phyloP scores from a whole-genome alignment of 2,329 filamentous ascomycete genomes.

The Torrubiellomyces zombiae region DNA sequence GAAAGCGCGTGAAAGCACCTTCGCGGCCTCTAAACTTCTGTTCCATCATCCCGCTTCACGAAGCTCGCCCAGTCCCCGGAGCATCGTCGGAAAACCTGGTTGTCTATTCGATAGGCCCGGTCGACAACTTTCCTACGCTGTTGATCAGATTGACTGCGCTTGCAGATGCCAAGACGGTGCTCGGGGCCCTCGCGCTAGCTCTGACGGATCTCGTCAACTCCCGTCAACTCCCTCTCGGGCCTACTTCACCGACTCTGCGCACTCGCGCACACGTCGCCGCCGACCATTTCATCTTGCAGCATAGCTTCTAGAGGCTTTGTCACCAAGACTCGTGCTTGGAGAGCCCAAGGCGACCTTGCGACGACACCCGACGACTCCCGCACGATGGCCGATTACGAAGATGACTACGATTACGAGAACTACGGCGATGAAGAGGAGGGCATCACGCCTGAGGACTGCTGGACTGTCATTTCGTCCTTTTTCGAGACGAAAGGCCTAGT shows the following conservation, averaged over 20 bases:
- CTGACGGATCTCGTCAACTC: slow-evolving; percentile 13
- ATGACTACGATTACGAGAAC: slow-evolving; percentile 48
- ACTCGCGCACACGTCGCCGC: neutral
- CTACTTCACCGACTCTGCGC: neutral
- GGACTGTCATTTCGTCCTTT: slow-evolving; percentile 93
- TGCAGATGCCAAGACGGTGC: slow-evolving; percentile 17
- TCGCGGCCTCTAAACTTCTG: too few relatives aligned
- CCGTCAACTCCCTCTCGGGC: slow-evolving; percentile 5
- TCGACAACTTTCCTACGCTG: slow-evolving; percentile 6
- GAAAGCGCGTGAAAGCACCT: too few relatives aligned
- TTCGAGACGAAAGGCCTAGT: slow-evolving; percentile 93
- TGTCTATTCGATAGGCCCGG: too few relatives aligned
- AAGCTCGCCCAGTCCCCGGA: too few relatives aligned
- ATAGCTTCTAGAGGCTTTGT: too few relatives aligned
- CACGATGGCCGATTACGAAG: slow-evolving; percentile 39
- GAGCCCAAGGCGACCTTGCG: neutral
- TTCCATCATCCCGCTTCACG: too few relatives aligned
- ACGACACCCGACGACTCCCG: slow-evolving; percentile 1
- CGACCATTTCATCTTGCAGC: neutral
- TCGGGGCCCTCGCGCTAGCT: slow-evolving; percentile 15
- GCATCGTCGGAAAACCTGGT: too few relatives aligned
- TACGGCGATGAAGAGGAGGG: slow-evolving; percentile 50
- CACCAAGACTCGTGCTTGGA: too few relatives aligned
- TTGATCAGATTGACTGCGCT: slow-evolving; percentile 9
- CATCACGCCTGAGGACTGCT: slow-evolving; percentile 95